Conservation (phyloP, 352 stramenopile genomes). For the Pythium folliculosum region DNA sequence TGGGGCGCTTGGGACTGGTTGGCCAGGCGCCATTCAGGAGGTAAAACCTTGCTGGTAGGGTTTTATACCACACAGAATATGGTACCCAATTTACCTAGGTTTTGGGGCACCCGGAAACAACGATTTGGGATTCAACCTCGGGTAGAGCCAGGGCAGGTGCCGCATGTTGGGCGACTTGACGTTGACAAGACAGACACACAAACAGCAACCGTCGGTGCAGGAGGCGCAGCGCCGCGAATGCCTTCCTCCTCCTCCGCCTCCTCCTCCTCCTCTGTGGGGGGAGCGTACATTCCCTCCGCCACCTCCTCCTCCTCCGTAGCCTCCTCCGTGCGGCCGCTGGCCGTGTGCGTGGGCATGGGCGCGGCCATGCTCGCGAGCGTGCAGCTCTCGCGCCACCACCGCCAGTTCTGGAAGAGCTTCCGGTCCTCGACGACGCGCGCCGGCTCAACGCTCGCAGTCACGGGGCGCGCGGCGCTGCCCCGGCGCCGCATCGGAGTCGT, state of each 20-base stretch:
- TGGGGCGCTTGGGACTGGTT: slow-evolving; percentile 5
- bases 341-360: slow-evolving; percentile 68
- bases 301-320: not conserved
- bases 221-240: not conserved
- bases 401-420: slow-evolving; percentile 51
- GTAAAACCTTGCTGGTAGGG: slow-evolving; percentile 19
- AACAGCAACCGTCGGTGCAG: not conserved
- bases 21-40: slow-evolving; percentile 13
- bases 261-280: not conserved
- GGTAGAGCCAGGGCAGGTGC: not conserved
- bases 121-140: slow-evolving; percentile 18
- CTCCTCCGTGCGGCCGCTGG: slow-evolving; percentile 32
- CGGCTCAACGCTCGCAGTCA: slow-evolving; percentile 1
- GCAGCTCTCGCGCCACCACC: slow-evolving; percentile 54
- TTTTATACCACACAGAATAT: slow-evolving; percentile 6
- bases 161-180: slow-evolving; percentile 14
- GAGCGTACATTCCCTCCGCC: not conserved
- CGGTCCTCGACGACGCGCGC: slow-evolving; percentile 14
- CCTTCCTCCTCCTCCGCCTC: not conserved
- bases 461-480: not conserved
- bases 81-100: slow-evolving; percentile 4
- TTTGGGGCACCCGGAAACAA: not conserved
- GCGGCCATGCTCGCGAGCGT: slow-evolving; percentile 72
- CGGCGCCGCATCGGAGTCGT: not conserved
- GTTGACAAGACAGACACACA: slow-evolving; percentile 15